A percentile compares a stretch with the other conserved stretches of the same genome.
Evolutionary conservation across 495 filamentous ascomycete genomes (phyloP).

Genomic region (Trichoderma parareesei): DNA sequence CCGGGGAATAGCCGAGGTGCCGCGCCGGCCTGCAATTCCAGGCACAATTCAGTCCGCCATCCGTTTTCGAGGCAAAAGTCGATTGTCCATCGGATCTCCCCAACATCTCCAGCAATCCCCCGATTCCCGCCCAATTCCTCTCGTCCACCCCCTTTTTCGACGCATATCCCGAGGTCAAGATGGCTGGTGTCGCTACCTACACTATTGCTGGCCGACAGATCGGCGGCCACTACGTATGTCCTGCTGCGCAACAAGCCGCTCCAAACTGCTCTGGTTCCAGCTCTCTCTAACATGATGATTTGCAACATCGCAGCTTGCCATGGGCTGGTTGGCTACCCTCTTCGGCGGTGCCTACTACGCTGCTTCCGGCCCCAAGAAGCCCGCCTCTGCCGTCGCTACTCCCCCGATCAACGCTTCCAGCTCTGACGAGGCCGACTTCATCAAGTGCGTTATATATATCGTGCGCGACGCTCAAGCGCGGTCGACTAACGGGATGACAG

Average conservation of each 20-base stretch:
- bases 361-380: constrained; percentile 55
- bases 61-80: constrained; percentile 16
- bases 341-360: constrained; percentile 50
- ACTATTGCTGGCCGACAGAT: constrained; percentile 79
- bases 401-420: constrained; percentile 82
- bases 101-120: constrained; percentile 16
- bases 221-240: constrained; percentile 86
- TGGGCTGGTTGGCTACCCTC: constrained; percentile 63
- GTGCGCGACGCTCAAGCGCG: not conserved
- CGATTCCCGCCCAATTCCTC: constrained; percentile 26
- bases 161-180: constrained; percentile 42
- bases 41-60: constrained; percentile 1
- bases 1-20: constrained; percentile 3
- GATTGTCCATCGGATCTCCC: not conserved
- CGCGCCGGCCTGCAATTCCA: constrained; percentile 6
- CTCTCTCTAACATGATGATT: constrained; percentile 19
- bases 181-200: constrained; percentile 68
- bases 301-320: constrained; percentile 60
- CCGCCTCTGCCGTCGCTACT: constrained; percentile 42
- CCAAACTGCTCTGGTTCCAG: not conserved
- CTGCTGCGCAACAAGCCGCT: constrained; percentile 9
- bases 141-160: constrained; percentile 18
- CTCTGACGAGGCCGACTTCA: constrained; percentile 94
- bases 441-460: constrained; percentile 63
- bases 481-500: constrained; percentile 6